Evolutionary conservation across 2,329 filamentous ascomycete genomes (phyloP).

Genomic region (Microascus cirrosus): DNA sequence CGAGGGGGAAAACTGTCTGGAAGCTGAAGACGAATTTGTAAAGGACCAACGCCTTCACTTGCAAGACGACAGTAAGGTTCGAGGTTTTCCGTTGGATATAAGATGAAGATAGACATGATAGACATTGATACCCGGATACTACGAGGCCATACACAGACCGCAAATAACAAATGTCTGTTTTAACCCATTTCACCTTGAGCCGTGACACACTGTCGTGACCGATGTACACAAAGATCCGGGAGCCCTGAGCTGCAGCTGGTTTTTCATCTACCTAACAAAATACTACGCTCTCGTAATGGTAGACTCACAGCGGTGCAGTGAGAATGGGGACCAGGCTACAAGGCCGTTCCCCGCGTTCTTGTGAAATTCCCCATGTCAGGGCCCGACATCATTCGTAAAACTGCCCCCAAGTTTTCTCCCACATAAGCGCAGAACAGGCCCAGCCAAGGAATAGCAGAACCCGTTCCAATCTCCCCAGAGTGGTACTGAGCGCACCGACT

Average conservation of each 20-base stretch:
- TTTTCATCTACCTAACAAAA: conserved; percentile 5
- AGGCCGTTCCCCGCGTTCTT: conserved; percentile 62
- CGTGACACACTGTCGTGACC: background rate
- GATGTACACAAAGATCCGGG: conserved; percentile 1
- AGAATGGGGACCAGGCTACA: conserved; percentile 52
- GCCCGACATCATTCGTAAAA: conserved; percentile 27
- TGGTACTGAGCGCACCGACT: conserved; percentile 21
- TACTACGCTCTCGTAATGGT: background rate
- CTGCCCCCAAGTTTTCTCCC: conserved; percentile 36
- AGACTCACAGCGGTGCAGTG: conserved; percentile 14
- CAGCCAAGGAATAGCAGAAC: conserved; percentile 2
- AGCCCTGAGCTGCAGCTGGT: conserved; percentile 4
- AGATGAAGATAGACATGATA: background rate
- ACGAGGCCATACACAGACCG: background rate
- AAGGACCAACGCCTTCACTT: background rate
- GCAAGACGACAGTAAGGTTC: background rate
- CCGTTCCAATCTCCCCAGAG: background rate
- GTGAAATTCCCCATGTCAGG: conserved; percentile 34
- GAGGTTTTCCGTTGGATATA: background rate
- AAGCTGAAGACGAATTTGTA: conserved; percentile 23
- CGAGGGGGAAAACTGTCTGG: conserved; percentile 43
- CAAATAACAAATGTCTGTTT: background rate
- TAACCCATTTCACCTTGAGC: background rate
- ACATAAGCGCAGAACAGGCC: conserved; percentile 15
- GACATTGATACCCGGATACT: background rate